Evolutionary conservation across 805 yeast genomes (phyloP).

Genomic region (Candida boleticola): DNA sequence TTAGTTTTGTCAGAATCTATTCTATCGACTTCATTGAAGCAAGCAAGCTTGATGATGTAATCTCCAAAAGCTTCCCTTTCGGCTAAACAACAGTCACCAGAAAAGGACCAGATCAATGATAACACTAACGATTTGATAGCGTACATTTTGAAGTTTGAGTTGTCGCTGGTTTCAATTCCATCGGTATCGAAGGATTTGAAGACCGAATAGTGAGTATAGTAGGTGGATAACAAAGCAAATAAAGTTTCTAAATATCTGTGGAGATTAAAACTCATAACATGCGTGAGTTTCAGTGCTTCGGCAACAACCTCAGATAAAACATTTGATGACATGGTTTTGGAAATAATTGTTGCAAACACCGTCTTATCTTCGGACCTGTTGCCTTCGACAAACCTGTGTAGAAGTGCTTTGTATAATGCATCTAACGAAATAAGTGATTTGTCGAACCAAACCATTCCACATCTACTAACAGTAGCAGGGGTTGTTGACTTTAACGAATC

Average conservation of each 20-base stretch:
- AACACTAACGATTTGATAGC: constrained; percentile 32
- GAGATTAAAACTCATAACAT: constrained; percentile 50
- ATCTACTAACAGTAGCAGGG: constrained; percentile 88
- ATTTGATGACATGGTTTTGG: not conserved
- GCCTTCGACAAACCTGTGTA: constrained; percentile 13
- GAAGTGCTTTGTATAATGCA: constrained; percentile 13
- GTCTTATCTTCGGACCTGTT: not conserved
- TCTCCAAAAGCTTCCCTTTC: constrained; percentile 40
- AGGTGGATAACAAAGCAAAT: constrained; percentile 36
- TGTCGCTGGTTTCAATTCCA: not conserved
- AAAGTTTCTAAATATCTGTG: constrained; percentile 39
- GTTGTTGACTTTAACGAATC: constrained; percentile 67
- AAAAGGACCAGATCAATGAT: constrained; percentile 59
- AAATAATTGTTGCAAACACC: constrained; percentile 7
- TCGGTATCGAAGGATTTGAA: not conserved
- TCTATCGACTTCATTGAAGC: constrained; percentile 13
- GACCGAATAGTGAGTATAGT: constrained; percentile 13
- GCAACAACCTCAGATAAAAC: constrained; percentile 18
- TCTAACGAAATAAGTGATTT: constrained; percentile 17
- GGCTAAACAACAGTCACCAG: constrained; percentile 50
- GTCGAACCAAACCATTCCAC: constrained; percentile 85
- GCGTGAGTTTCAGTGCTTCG: constrained; percentile 31
- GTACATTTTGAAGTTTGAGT: constrained; percentile 14
- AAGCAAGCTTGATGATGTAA: constrained; percentile 18
- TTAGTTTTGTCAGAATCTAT: constrained; percentile 6